A percentile compares a stretch with the other conserved stretches of the same genome.
Evolutionary conservation across 352 stramenopile genomes (phyloP).

Genomic region (Phytophthora nicotianae): DNA sequence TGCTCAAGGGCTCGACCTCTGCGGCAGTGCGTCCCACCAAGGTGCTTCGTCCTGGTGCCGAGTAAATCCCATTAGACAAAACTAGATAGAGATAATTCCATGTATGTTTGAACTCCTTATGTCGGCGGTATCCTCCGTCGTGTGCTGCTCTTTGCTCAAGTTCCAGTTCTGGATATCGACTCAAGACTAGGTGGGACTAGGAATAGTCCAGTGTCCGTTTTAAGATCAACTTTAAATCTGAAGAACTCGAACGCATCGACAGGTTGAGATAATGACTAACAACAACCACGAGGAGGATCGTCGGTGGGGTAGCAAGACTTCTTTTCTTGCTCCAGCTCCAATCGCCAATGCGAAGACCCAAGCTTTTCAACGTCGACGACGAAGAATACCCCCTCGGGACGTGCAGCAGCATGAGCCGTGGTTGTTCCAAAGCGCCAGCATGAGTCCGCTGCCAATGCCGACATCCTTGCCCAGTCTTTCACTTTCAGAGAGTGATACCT

Average conservation of each 20-base stretch:
- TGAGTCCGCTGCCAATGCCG: conserved; percentile 31
- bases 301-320: conserved; percentile 17
- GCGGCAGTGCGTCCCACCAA: conserved; percentile 64
- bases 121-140: conserved; percentile 8
- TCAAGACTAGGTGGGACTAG: background rate
- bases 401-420: conserved; percentile 54
- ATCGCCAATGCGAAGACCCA: conserved; percentile 23
- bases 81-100: conserved; percentile 39
- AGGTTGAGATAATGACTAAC: conserved; percentile 27
- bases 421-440: conserved; percentile 72
- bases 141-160: background rate
- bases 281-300: conserved; percentile 37
- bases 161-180: background rate
- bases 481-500: conserved; percentile 27
- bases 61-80: conserved; percentile 36
- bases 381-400: conserved; percentile 23
- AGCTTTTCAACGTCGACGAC: conserved; percentile 20
- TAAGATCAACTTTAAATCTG: background rate
- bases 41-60: conserved; percentile 61
- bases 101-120: conserved; percentile 26
- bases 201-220: conserved; percentile 17
- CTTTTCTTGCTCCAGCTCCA: conserved; percentile 14
- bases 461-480: conserved; percentile 23
- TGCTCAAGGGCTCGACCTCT: conserved; percentile 80
- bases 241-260: background rate